Evolutionary conservation across 2,329 filamentous ascomycete species (phyloP), one percentile per base, ranked within the genome.

Genomic region (Phialocephala subalpina): DNA sequence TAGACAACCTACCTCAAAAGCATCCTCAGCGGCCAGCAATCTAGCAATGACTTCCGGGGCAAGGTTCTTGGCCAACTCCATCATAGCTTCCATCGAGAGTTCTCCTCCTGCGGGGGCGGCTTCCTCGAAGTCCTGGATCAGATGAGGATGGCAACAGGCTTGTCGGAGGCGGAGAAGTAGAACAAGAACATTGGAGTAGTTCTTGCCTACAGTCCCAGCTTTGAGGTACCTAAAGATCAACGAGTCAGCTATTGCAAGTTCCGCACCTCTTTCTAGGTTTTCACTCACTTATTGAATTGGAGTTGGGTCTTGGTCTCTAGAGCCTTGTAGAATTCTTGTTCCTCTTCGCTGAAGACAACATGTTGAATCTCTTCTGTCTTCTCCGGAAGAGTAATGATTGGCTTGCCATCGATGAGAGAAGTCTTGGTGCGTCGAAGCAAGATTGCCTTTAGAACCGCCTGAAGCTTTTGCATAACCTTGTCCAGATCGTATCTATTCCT

Each of bases 371-470:
- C 82, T 14, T 88, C 88, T 1, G 83, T 84, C 74, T 93, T 91
- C 9, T 86, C 82, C 0, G 91, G 91, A 8, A 95, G 82, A 18
- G 82, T 80, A 55, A 94, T 81, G 63, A 95, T 92, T 0, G 92
- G 92, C 71, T 92, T 86, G 8, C 93, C 94, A 75, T 97, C 90
- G 62, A 97, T 90, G 69, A 86, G 80, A 0, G 93, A 93, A 38
- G 87, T 84, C 79, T 97, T 97, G 63, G 90, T 94, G 22, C 94
- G 90, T 33, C 94, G 90, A 58, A 97, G 83, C 80, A 97, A 90
- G 57, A 94, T 88, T 0, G 92, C 91, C 73, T 92, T 93, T 42
- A 97, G 85, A 5, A 97, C 78, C 6, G 88, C 87, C 65, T 93
- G 92, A 5, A 97, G 80, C 71, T 89, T 87, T 60, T 80, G 80